Base-by-base conservation (phyloP, 179 eudicot genomes). In the Carnegiea gigantea region DNA sequence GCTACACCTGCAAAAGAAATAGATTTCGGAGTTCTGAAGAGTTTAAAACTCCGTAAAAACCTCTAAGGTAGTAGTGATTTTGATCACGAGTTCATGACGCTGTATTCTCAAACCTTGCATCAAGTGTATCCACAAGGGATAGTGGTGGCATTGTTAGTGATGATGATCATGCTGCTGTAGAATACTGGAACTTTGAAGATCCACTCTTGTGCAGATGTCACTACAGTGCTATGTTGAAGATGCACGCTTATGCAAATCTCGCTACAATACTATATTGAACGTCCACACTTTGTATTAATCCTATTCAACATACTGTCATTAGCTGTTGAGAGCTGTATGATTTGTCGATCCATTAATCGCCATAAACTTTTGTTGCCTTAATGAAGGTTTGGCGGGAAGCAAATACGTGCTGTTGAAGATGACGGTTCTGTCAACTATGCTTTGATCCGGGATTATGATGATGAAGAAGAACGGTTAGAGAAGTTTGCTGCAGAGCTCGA, bases 401-500 rank as follows among this genome's bases (percentile, higher is more conserved):
- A 94, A 76, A 80, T 96, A 77, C 88, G 88, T 77, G 98, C 98
- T 10, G 92, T 91, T 78, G 88, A 85, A 80, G 98, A 96, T 87
- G 98, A 94, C 82, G 98, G 98, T 49, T 86, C 90, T 5, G 83
- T 96, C 62, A 94, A 94, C 84, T 96, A 96, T 84, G 80, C 97
- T 75, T 24, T 48, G 83, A 82, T 96, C 60, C 92, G 96, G 65
- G 98, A 96, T 85, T 75, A 85, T 77, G 83, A 78, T 1, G 94
- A 81, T 15, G 99, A 96, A 74, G 93, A 92, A 15, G 91, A 90
- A 78, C 89, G 92, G 65, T 86, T 96, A 81, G 92, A 92, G 87
- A 86, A 90, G 84, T 94, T 92, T 83, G 93, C 92, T 70, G 97
- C 96, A 36, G 98, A 94, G 82, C 97, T 96, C 53, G 99, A 96